phyloP scores from a whole-genome alignment of 1,284 basidiomycete species.

The Lentinula novae-zelandiae region DNA sequence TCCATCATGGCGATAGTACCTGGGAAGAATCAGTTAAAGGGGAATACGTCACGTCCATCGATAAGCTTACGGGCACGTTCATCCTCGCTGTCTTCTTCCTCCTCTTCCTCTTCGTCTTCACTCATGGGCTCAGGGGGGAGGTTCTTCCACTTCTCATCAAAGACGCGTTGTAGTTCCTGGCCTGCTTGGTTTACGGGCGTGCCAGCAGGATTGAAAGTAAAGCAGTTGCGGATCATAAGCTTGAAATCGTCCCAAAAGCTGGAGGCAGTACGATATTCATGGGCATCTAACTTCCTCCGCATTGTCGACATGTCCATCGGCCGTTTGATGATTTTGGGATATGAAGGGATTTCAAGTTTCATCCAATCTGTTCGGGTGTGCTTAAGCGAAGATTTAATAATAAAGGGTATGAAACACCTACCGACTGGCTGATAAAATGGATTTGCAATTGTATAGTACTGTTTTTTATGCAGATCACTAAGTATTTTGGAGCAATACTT shows the following conservation, averaged over 20 bases:
- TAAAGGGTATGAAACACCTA: conserved; percentile 34
- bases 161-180: conserved; percentile 76
- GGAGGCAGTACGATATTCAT: conserved; percentile 71
- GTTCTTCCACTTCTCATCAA: conserved; percentile 87
- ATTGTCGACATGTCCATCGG: conserved; percentile 96
- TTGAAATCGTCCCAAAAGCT: conserved; percentile 91
- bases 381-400: conserved; percentile 1
- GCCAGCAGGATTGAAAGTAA: conserved; percentile 86
- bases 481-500: conserved; percentile 80
- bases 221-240: conserved; percentile 93
- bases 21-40: conserved; percentile 28
- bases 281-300: conserved; percentile 74
- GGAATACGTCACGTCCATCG: not conserved
- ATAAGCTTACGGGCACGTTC: conserved; percentile 53
- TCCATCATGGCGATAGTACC: conserved; percentile 71
- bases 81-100: conserved; percentile 42
- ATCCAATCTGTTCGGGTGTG: conserved; percentile 53
- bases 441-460: conserved; percentile 68
- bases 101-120: conserved; percentile 42
- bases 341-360: conserved; percentile 80
- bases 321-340: conserved; percentile 86
- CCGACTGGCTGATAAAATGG: conserved; percentile 95
- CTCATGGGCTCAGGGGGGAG: conserved; percentile 62
- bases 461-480: conserved; percentile 77
- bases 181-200: conserved; percentile 86